Evolutionary conservation across 495 filamentous ascomycete genomes (phyloP), one percentile per base, ranked within the genome.

Genomic region (Aspergillus kassunensis): DNA sequence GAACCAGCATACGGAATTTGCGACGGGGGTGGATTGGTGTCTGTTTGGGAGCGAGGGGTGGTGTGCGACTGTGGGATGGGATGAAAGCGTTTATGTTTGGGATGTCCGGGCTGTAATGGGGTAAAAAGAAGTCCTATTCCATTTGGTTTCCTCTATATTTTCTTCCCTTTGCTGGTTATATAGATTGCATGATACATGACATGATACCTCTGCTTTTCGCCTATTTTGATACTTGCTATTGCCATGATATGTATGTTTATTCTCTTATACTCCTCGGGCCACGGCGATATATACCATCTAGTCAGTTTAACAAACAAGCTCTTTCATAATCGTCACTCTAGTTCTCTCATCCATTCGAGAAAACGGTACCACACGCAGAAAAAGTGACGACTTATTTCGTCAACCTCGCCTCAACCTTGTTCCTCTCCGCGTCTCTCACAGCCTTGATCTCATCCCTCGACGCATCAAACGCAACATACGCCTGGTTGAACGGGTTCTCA

Each of bases 11-110:
- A 95, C 91, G 1, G 93, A 98, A 72, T 98, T 98, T 66, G 90
- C 84, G 24, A 96, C 88, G n/a, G 93, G 93, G 15, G 88, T 97
- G 9, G 93, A 97, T 63, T 98, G 93, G 93, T 97, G 93, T 70
- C 66, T 98, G 25, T 98, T 98, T 66, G 93, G 93, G 6, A 83
- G 80, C 15, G 92, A 96, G 56, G 93, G 95, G 3, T 98, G 95
- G 95, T 89, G 88, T 68, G 93, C 93, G 9, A 93, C 85, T 62
- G 85, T 84, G 6, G 90, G 89, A 0, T 98, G 95, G 95, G 93
- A 98, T 68, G 89, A 96, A 69, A 79, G 83, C 56, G 72, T 98
- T 27, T 77, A 91, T 62, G 82, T 97, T 9, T 98, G 91, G 91
- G 93, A 98, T 77, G 88, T 90, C 31, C 80, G 85, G 49, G 79